Evolutionary conservation across 2,329 filamentous ascomycete genomes (phyloP), one percentile per base, ranked within the genome.

Genomic region (Claviceps fusiformis): DNA sequence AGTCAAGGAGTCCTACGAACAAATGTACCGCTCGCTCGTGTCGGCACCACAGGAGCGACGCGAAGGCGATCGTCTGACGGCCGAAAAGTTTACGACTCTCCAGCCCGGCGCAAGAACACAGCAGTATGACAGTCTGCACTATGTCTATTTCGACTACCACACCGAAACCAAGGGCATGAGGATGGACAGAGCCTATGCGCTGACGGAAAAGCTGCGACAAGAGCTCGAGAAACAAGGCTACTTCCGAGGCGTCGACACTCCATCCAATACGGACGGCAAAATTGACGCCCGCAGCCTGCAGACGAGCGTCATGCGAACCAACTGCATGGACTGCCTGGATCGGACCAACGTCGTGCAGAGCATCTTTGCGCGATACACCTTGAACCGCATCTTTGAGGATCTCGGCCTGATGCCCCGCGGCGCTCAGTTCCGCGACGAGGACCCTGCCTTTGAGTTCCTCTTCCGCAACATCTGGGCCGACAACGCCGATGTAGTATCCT

Each of bases 401-500:
- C 74, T 89, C 3, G 91, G 91, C 41, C 74, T 96, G 53, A 80
- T 97, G 63, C 71, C 80, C 53, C 80, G 82, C 31, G 90, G 90
- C 55, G 82, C 92, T 64, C 83, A 79, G 27, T 91, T 93, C 62
- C 83, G 84, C 46, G 75, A 78, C 56, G 87, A 90, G 63, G 89
- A 96, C 64, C 74, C 79, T 13, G 81, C 78, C 1, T 98, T 98
- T 67, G 91, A 96, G 70, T 77, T 86, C 63, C 75, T 97, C 56
- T 98, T 97, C 81, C 89, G 93, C 61, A 97, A 97, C 70, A 78
- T 97, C 17, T 98, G 93, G 93, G 93, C 93, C 35, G 93, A 98
- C 71, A 98, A 98, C 65, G 93, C 95, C 55, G 93, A 98, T 68
- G 86, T 95, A 29, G 91, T 98, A 39, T 95, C 91, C 19, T 86